phyloP scores from a whole-genome alignment of 129 eudicot genomes.

The Arctium minus region DNA sequence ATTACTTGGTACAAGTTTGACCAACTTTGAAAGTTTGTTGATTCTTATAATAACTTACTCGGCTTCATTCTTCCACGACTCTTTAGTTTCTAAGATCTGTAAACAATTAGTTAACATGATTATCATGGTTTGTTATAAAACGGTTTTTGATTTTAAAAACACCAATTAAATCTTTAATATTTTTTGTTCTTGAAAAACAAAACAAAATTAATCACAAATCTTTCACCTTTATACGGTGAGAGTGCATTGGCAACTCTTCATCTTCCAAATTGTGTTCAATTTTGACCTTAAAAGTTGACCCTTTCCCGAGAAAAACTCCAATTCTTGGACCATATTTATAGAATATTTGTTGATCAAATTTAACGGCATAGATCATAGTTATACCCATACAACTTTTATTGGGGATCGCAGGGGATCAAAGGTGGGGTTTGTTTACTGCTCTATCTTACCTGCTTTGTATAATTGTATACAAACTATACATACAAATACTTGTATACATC shows the following conservation, averaged over 20 bases:
- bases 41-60: background rate
- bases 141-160: too few relatives aligned
- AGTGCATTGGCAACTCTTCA: background rate
- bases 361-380: conserved; percentile 24
- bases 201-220: background rate
- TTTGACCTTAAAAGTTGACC: background rate
- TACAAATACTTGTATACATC: background rate
- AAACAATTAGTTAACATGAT: background rate
- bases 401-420: conserved; percentile 20
- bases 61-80: too few relatives aligned
- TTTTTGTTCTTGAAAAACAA: too few relatives aligned
- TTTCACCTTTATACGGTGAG: background rate
- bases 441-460: conserved; percentile 18
- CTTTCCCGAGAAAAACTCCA: background rate
- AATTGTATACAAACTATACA: background rate
- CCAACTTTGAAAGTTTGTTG: background rate
- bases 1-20: background rate
- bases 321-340: background rate
- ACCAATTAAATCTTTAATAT: background rate
- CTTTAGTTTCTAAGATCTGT: too few relatives aligned
- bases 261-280: background rate
- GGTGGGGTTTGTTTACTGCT: background rate
- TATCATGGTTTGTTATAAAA: background rate
- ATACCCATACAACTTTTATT: conserved; percentile 10
- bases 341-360: background rate